These are phyloP conservation scores for Miamiensis avidus DNA, from an alignment of 169 alveolate genomes.

Conservation along the genomic window DNA sequence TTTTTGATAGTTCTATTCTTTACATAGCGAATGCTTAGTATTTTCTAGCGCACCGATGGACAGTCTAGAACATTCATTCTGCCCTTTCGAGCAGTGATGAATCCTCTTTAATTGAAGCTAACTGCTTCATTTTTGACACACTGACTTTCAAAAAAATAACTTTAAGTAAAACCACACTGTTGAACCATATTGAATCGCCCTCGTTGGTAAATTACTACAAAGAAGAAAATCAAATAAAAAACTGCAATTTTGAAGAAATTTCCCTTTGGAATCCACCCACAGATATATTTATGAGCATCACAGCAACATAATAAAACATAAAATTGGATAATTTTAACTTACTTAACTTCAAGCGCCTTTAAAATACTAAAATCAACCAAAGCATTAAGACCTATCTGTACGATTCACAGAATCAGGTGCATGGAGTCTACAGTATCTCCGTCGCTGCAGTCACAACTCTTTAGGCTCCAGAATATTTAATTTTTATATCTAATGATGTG, in stretches of 20 bases:
- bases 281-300: background rate
- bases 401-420: background rate
- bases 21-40: background rate
- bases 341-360: background rate
- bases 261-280: background rate
- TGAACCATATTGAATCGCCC: background rate
- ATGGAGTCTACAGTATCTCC: background rate
- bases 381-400: background rate
- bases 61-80: no score
- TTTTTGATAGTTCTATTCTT: background rate
- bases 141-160: background rate
- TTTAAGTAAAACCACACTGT: background rate
- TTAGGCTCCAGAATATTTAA: background rate
- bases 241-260: background rate
- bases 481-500: background rate
- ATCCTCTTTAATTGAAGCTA: background rate
- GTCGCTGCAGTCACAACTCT: background rate
- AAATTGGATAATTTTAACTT: background rate
- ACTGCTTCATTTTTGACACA: background rate
- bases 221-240: background rate
- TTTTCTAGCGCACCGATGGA: background rate
- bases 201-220: background rate
- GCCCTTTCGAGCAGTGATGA: background rate
- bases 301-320: background rate
- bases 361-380: background rate